These are phyloP conservation scores for Mycena venus DNA, from an alignment of 768 basidiomycete species.

Conservation along the genomic window DNA sequence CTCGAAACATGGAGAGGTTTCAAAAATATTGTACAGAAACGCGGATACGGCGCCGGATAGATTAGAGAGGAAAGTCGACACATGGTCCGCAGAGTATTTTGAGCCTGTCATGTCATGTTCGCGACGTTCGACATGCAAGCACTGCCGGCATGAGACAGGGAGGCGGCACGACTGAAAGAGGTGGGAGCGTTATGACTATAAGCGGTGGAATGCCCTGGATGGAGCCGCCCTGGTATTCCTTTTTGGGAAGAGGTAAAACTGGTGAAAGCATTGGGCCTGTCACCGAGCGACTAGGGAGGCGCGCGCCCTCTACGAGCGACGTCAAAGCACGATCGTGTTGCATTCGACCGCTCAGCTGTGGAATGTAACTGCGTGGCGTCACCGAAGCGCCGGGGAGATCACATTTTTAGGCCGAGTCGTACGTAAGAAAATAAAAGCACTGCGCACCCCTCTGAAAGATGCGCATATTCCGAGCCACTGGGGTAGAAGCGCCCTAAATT, in stretches of 20 bases:
- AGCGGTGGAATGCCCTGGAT: background rate
- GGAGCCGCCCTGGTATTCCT: background rate
- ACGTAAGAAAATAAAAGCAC: too few species aligned
- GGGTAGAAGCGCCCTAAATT: too few species aligned
- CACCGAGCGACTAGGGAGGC: background rate
- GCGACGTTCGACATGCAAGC: background rate
- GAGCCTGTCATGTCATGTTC: background rate
- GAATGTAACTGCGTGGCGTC: background rate
- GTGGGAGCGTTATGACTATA: background rate
- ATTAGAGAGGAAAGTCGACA: background rate
- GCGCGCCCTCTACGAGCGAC: background rate
- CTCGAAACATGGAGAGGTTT: background rate
- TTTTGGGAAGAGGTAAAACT: too few species aligned
- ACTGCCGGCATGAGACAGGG: background rate
- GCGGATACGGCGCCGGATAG: too few species aligned
- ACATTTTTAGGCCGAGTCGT: background rate
- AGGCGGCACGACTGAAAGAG: background rate
- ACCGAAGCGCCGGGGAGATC: background rate
- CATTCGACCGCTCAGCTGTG: background rate
- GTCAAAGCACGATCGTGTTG: background rate
- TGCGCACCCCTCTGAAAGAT: too few species aligned
- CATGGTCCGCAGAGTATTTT: background rate
- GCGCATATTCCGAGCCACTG: too few species aligned
- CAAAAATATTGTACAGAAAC: background rate
- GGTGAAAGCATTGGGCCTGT: background rate